A percentile compares a stretch with the other conserved stretches of the same genome.
These are phyloP conservation scores for Termitomyces sp. DNA, from an alignment of 768 basidiomycete genomes.

Conservation along the genomic window DNA sequence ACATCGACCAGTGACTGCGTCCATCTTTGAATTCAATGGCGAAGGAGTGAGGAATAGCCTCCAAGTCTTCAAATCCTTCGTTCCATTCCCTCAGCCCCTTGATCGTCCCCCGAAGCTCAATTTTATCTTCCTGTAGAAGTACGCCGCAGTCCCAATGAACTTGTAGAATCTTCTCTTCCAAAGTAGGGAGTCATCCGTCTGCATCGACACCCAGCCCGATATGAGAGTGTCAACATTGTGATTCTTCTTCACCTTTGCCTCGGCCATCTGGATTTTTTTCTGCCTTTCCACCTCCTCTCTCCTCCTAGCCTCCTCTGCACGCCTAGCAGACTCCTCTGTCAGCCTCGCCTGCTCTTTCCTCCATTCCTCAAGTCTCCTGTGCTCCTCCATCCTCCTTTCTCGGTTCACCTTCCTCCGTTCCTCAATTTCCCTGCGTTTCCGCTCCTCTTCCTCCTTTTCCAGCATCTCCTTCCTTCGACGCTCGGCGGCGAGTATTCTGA, in stretches of 20 bases:
- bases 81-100: slow-evolving; percentile 55
- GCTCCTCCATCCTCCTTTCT: slow-evolving; percentile 47
- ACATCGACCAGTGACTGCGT: slow-evolving; percentile 52
- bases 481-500: slow-evolving; percentile 32
- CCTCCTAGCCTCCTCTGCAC: slow-evolving; percentile 38
- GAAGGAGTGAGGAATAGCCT: slow-evolving; percentile 64
- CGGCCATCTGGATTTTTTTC: slow-evolving; percentile 42
- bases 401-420: slow-evolving; percentile 44
- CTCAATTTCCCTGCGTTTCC: slow-evolving; percentile 38
- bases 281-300: slow-evolving; percentile 40
- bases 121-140: slow-evolving; percentile 48
- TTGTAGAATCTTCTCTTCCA: slow-evolving; percentile 70
- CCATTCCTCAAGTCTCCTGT: slow-evolving; percentile 50
- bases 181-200: slow-evolving; percentile 45
- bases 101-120: slow-evolving; percentile 46
- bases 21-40: slow-evolving; percentile 57
- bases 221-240: slow-evolving; percentile 32
- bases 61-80: slow-evolving; percentile 65
- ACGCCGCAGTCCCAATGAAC: slow-evolving; percentile 42
- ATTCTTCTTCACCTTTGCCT: slow-evolving; percentile 36
- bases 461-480: slow-evolving; percentile 34
- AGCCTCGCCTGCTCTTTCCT: slow-evolving; percentile 43
- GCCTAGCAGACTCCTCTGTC: slow-evolving; percentile 40
- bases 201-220: slow-evolving; percentile 62
- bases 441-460: slow-evolving; percentile 46